Base-by-base conservation (phyloP, 2,329 filamentous ascomycete species). In the Westerdykella ornata region DNA sequence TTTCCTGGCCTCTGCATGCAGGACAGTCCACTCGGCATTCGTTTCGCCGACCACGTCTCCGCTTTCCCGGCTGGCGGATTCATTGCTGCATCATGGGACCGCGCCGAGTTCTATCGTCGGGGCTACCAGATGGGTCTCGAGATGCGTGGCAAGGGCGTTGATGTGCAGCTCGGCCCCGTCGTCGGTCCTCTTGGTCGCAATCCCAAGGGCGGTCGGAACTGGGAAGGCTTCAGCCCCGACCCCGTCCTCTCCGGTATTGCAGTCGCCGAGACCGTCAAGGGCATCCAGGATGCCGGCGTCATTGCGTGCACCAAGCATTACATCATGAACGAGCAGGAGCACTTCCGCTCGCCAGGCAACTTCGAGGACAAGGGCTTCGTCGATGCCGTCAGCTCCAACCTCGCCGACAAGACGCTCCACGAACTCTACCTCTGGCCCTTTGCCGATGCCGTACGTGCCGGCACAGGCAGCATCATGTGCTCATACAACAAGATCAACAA, bases 81-180 rank as follows among this genome's bases (percentile, higher is more conserved):
- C 5, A 77, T 85, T 20, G 89, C 84, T 12, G 85, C 87, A n/a
- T 86, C 88, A 0, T 95, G 84, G 75, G 84, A 89, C 63, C 78
- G 83, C 43, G 65, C 70, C 11, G 74, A 94, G 20, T 82, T 88
- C 60, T 80, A 79, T 54, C 69, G 74, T 38, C 77, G 86, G 37
- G 87, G 81, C 22, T 68, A 76, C 38, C 82, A 81, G 36, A 88
- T 94, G 82, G 88, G 82, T 3, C 70, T 73, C 43, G 87, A 94
- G 60, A 80, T 84, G 54, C 79, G 77, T 44, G 81, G 68, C 48
- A 94, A 92, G 68, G 87, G 83, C 46, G 75, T 84, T 40, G 85
- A 84, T 60, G 78, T 85, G 38, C 76, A 84, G 55, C 72, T 94
- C 34, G 88, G 86, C 0, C 88, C 88, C 2, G 85, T 85, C 1